Evolutionary conservation across 2,329 filamentous ascomycete species (phyloP), one percentile per base, ranked within the genome.

Genomic region (Botrytis elliptica): DNA sequence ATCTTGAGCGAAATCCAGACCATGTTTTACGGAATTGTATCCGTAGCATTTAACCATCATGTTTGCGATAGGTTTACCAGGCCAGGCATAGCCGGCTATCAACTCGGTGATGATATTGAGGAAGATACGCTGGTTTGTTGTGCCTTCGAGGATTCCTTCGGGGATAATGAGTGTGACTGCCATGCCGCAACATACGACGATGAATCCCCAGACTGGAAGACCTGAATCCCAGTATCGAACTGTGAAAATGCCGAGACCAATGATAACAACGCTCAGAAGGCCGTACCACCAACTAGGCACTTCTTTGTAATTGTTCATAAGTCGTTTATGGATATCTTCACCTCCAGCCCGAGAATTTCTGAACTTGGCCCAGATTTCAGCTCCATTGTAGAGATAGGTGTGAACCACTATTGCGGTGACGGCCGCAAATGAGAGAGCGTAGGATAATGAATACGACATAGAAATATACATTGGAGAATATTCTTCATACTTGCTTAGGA

Each of bases 71-170:
- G 91, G 91, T 4, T 87, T 87, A 18, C 91, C 91, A 18, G 63
- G 74, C 40, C 52, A 62, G 5, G 68, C 29, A 25, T 70, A 93
- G 14, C 92, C 91, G 74, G 91, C 87, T 75, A 93, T 88, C 77
- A 91, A 92, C 80, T 93, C 91, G 22, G 90, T 91, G 74, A 93
- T 82, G 40, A 93, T 90, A 77, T 94, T 94, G 52, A 93, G 77
- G 71, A 86, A 87, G 55, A 84, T 84, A 76, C 85, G 83, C 72
- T 84, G 82, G 77, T 85, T 85, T 57, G 85, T 85, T 57, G 86
- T 84, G 29, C 85, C 85, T 76, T 79, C 79, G 57, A 83, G 81
- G 73, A 83, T 82, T 44, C 82, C 82, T 29, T 79, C 77, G 4
- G 82, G 82, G 16, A 83, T 75, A 22, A 78, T 75, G 75, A 81